Conservation (phyloP, 345 rosid species). For the Hibiscus syriacus region DNA sequence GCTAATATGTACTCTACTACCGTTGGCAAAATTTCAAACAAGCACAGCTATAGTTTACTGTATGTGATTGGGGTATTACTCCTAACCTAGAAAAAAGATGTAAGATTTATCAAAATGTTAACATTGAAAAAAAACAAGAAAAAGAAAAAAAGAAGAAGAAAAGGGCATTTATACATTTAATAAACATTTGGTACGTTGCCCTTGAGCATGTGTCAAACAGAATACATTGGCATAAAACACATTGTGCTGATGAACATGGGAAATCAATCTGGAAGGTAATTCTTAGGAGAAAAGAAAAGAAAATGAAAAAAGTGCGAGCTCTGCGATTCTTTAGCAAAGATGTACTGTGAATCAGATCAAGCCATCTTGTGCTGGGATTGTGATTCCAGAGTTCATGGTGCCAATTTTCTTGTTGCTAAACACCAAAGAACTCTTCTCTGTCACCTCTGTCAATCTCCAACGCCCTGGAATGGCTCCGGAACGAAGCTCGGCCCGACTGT, state of each 20-base stretch:
- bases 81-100: neutral
- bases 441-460: conserved; percentile 32
- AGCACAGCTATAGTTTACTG: too few species aligned
- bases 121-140: too few species aligned
- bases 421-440: conserved; percentile 51
- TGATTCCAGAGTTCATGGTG: conserved; percentile 45
- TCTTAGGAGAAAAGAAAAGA: too few species aligned
- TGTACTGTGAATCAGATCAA: conserved; percentile 46
- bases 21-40: too few species aligned
- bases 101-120: neutral
- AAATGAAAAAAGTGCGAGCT: conserved; percentile 57
- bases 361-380: conserved; percentile 60
- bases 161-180: neutral
- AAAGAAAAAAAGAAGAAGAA: neutral
- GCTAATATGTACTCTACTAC: conserved; percentile 1
- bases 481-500: conserved; percentile 29
- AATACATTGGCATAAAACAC: neutral
- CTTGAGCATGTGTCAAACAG: conserved; percentile 19
- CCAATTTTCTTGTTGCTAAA: conserved; percentile 52
- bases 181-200: conserved; percentile 23
- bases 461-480: conserved; percentile 51
- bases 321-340: conserved; percentile 35
- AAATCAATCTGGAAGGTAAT: neutral
- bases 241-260: neutral
- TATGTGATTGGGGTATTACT: conserved; percentile 1